Percentiles rank a stretch among this genome's conserved stretches.
These are phyloP conservation scores for Entomortierella lignicola DNA, from an alignment of 192 early-diverging fungal species.

Conservation along the genomic window DNA sequence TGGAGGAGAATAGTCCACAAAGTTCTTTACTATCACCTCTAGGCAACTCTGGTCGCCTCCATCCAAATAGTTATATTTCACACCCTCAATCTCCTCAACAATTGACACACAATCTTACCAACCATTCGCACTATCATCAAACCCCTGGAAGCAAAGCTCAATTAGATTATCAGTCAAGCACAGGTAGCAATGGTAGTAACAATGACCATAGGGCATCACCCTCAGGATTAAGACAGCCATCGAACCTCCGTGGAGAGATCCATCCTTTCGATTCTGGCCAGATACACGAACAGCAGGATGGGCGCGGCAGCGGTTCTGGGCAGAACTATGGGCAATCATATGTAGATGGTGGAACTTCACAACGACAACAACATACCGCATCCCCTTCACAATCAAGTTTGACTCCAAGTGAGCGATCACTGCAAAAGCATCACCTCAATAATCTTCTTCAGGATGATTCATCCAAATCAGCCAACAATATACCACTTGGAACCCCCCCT, in stretches of 20 bases:
- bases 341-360: background rate
- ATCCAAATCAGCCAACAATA: background rate
- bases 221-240: conserved; percentile 7
- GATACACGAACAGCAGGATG: conserved; percentile 7
- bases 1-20: conserved; percentile 9
- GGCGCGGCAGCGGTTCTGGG: background rate
- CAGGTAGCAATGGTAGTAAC: conserved; percentile 18
- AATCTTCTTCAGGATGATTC: conserved; percentile 20
- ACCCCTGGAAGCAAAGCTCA: background rate
- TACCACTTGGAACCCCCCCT: background rate
- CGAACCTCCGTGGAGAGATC: background rate
- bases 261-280: background rate
- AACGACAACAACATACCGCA: background rate
- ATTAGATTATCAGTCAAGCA: conserved; percentile 34
- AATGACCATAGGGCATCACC: background rate
- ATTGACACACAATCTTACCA: background rate
- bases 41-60: conserved; percentile 7
- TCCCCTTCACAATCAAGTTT: too few relatives aligned
- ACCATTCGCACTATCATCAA: background rate
- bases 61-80: conserved; percentile 7
- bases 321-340: conserved; percentile 2
- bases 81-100: conserved; percentile 23
- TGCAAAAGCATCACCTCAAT: conserved; percentile 10
- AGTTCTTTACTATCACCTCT: background rate
- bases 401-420: conserved; percentile 3